phyloP scores from a whole-genome alignment of 2,329 filamentous ascomycete species.

The Phialophora tarda region DNA sequence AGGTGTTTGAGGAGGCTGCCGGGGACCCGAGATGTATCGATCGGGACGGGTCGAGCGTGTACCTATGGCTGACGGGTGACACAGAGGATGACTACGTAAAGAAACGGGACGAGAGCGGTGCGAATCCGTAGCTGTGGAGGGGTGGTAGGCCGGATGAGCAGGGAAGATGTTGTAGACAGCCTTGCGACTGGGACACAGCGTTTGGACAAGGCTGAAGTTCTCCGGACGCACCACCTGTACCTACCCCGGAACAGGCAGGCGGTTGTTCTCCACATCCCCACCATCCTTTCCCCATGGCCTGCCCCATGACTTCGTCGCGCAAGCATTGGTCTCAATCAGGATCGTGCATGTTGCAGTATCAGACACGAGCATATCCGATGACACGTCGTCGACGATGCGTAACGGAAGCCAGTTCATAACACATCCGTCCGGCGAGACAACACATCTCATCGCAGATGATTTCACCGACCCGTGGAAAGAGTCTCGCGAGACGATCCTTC shows the following conservation, averaged over 20 bases:
- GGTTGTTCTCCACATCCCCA: slow-evolving; percentile 1
- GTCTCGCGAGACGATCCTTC: slow-evolving; percentile 19
- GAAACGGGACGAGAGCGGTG: neutral
- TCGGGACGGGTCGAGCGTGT: slow-evolving; percentile 23
- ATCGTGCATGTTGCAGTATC: neutral
- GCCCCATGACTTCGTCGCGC: neutral
- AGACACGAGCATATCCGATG: neutral
- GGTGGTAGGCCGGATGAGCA: neutral
- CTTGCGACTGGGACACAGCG: neutral
- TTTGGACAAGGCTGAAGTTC: neutral
- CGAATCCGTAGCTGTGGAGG: neutral
- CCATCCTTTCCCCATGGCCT: neutral
- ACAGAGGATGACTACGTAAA: slow-evolving; percentile 9
- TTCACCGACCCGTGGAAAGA: slow-evolving; percentile 26
- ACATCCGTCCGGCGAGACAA: slow-evolving; percentile 24
- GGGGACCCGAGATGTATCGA: slow-evolving; percentile 20
- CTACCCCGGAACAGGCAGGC: neutral
- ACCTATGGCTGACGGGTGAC: slow-evolving; percentile 16
- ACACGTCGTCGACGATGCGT: neutral
- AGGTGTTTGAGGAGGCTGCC: slow-evolving; percentile 22
- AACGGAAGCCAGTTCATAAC: slow-evolving; percentile 21
- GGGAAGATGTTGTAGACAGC: neutral
- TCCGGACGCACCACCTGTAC: neutral
- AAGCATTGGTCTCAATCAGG: neutral
- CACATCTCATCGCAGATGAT: slow-evolving; percentile 23